Percentiles rank a stretch among this genome's conserved stretches.
Conservation (phyloP, 768 basidiomycete genomes). For the Termitomyces sp. region DNA sequence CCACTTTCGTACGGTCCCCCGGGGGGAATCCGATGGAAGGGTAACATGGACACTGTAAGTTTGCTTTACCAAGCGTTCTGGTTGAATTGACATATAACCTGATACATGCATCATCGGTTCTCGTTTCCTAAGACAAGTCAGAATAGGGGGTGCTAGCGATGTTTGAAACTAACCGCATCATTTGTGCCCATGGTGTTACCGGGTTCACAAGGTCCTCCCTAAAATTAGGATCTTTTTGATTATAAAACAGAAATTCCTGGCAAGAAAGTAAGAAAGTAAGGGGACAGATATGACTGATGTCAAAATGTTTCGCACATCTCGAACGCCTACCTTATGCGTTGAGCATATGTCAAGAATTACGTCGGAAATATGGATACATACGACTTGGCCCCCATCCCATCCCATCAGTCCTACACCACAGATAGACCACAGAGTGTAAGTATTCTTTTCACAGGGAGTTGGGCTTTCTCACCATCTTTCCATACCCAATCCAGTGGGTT, state of each 20-base stretch:
- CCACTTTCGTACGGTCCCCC: slow-evolving; percentile 65
- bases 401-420: slow-evolving; percentile 44
- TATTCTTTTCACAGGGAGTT: slow-evolving; percentile 1
- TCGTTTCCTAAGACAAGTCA: slow-evolving; percentile 9
- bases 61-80: slow-evolving; percentile 72
- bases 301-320: slow-evolving; percentile 39
- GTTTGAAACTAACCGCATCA: slow-evolving; percentile 49
- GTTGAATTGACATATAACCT: slow-evolving; percentile 31
- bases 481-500: slow-evolving; percentile 79
- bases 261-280: slow-evolving; percentile 8
- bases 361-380: slow-evolving; percentile 38
- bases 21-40: slow-evolving; percentile 46
- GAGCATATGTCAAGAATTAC: slow-evolving; percentile 1
- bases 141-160: neutral
- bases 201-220: slow-evolving; percentile 49
- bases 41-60: slow-evolving; percentile 80
- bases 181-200: slow-evolving; percentile 70
- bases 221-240: slow-evolving; percentile 70
- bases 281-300: slow-evolving; percentile 14
- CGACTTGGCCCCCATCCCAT: slow-evolving; percentile 86
- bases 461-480: slow-evolving; percentile 58
- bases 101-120: slow-evolving; percentile 9
- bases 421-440: slow-evolving; percentile 10
- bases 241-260: slow-evolving; percentile 80
- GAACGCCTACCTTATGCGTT: slow-evolving; percentile 33